phyloP scores from a whole-genome alignment of 495 filamentous ascomycete genomes.

The Penicillium psychrofluorescens region DNA sequence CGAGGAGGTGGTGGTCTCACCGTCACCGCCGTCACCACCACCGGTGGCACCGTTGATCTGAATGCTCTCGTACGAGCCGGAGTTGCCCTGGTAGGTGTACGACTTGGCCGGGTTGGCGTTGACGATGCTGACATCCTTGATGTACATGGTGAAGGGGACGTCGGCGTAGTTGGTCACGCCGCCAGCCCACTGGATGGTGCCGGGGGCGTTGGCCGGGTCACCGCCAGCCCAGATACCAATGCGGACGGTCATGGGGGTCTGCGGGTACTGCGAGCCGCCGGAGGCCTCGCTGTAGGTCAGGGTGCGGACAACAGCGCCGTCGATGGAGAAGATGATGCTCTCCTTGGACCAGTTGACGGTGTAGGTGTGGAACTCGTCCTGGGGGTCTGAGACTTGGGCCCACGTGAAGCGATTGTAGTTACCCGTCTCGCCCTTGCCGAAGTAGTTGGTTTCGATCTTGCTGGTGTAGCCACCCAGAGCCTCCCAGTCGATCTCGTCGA shows the following conservation, averaged over 20 bases:
- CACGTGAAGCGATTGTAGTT: slow-evolving; percentile 69
- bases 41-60: slow-evolving; percentile 33
- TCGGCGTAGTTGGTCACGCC: slow-evolving; percentile 63
- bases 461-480: slow-evolving; percentile 52
- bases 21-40: not conserved
- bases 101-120: slow-evolving; percentile 38
- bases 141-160: slow-evolving; percentile 73
- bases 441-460: slow-evolving; percentile 87
- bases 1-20: slow-evolving; percentile 2
- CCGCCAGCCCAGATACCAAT: slow-evolving; percentile 86
- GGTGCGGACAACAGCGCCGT: slow-evolving; percentile 65
- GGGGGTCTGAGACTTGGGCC: slow-evolving; percentile 51
- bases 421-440: slow-evolving; percentile 78
- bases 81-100: slow-evolving; percentile 61
- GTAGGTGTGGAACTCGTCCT: slow-evolving; percentile 72
- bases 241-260: slow-evolving; percentile 84
- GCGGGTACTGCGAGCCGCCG: slow-evolving; percentile 71
- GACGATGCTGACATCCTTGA: slow-evolving; percentile 48
- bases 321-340: slow-evolving; percentile 70
- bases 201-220: slow-evolving; percentile 58
- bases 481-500: slow-evolving; percentile 94
- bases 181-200: slow-evolving; percentile 69
- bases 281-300: slow-evolving; percentile 51
- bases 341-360: slow-evolving; percentile 74
- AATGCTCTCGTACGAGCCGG: slow-evolving; percentile 66